Evolutionary conservation across 192 early-diverging fungal species (phyloP).

Genomic region (Umbelopsis isabellina): DNA sequence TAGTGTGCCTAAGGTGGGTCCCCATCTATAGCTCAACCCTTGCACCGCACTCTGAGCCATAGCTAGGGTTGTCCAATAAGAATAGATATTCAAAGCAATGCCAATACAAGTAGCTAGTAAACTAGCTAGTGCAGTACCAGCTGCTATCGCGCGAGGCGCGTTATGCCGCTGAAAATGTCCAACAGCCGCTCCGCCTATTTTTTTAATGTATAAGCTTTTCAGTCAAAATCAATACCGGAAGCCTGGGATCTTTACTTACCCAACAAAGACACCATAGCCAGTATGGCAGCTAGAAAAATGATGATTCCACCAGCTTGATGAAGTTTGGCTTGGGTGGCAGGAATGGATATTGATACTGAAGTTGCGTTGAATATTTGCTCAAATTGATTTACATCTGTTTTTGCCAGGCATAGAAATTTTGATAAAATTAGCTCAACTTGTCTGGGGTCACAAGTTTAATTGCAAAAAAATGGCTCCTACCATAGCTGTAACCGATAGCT

Average conservation of each 20-base stretch:
- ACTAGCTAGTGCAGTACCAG: neutral
- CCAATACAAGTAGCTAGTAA: neutral
- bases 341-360: neutral
- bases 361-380: conserved; percentile 1
- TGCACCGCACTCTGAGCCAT: neutral
- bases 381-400: conserved; percentile 4
- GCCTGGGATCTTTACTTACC: neutral
- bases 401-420: too few species aligned
- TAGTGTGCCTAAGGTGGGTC: neutral
- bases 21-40: neutral
- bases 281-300: conserved; percentile 9
- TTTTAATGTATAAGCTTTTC: neutral
- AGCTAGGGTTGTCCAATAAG: conserved; percentile 3
- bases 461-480: neutral
- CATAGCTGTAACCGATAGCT: conserved; percentile 12
- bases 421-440: too few species aligned
- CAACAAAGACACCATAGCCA: neutral
- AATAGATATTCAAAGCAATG: neutral
- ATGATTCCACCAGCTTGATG: conserved; percentile 10
- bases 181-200: conserved; percentile 15
- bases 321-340: neutral
- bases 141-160: conserved; percentile 1
- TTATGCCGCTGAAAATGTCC: conserved; percentile 6
- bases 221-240: neutral
- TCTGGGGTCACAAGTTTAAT: neutral